Evolutionary conservation across 176 grass and related monocot genomes (phyloP), one percentile per base, ranked within the genome.

Genomic region (Triticum monococcum): DNA sequence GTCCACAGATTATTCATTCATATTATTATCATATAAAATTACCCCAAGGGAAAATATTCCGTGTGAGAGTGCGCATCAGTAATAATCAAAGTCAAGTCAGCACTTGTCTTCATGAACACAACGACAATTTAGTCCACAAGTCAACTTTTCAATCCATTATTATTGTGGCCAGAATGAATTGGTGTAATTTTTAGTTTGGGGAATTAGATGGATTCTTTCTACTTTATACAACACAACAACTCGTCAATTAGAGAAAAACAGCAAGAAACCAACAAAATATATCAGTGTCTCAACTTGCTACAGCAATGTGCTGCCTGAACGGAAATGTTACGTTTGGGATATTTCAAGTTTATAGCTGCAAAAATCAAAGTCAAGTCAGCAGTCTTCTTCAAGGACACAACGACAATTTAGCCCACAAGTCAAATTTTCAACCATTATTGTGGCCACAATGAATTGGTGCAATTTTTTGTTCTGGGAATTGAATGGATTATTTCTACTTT

Each of bases 281-380:
- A 28, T 50, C 24, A 52, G 13, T 31, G 8, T 30, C 72, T 52
- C 7, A 76, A 76, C 8, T 52, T 52, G 25, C 73, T 31, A 32
- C 45, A 76, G 43, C 9, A 30, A 9, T 52, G 25, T 4, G 25
- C 14, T 16, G 25, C 54, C 54, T 22, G 6, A 54, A 26, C 5
- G 25, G 2, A 76, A 76, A 54, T 11, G 25, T 6, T 52, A 2
- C 14, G 14, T 52, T 50, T 54, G 16, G 22, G 43, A 32, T 75
- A 26, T 26, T 75, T 75, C 43, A 31, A 32, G 33, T 12, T 22
- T 6, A 40, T 71, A n/a, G 2, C 36, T 54, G 46, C 14, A 76
- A 76, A 16, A 76, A 76, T 54, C 73, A 76, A 31, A 54, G 25
- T 54, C 73, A 76, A 76, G 45, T 76, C 25, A 76, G 24, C 25